Percentiles rank a stretch among this genome's conserved stretches.
phyloP scores from a whole-genome alignment of 768 basidiomycete species.

The Omphalotus guepiniiformis region DNA sequence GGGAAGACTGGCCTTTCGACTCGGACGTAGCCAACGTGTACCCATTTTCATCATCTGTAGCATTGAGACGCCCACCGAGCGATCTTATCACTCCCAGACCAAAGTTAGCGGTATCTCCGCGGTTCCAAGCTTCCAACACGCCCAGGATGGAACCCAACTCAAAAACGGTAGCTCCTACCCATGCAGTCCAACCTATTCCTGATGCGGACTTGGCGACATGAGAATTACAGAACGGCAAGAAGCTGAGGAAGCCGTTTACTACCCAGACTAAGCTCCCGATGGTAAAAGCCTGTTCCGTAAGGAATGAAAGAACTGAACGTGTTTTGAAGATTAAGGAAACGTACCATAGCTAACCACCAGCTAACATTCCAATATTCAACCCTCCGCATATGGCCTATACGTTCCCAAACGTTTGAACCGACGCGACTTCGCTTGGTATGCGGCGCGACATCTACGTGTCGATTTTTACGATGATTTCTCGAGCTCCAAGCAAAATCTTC shows the following conservation, averaged over 20 bases:
- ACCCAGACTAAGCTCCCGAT: slow-evolving; percentile 48
- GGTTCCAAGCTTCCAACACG: slow-evolving; percentile 52
- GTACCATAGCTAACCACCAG: slow-evolving; percentile 39
- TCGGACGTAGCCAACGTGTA: slow-evolving; percentile 19
- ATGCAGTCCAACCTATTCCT: slow-evolving; percentile 43
- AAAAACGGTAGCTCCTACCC: slow-evolving; percentile 58
- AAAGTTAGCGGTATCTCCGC: slow-evolving; percentile 35
- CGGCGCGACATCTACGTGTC: slow-evolving; percentile 25
- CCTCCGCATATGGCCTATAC: slow-evolving; percentile 25
- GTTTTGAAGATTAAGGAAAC: too few relatives aligned
- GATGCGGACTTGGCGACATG: slow-evolving; percentile 26
- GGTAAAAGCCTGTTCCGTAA: slow-evolving; percentile 39
- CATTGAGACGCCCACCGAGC: slow-evolving; percentile 8
- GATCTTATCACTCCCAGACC: slow-evolving; percentile 27
- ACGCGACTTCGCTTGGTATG: slow-evolving; percentile 14
- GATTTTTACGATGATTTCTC: slow-evolving; percentile 33
- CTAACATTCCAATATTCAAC: slow-evolving; percentile 42
- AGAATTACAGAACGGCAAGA: slow-evolving; percentile 40
- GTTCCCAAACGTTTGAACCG: slow-evolving; percentile 13
- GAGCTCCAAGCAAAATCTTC: slow-evolving; percentile 33
- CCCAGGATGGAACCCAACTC: slow-evolving; percentile 50
- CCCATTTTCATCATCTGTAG: background rate
- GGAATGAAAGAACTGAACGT: too few relatives aligned
- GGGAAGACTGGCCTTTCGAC: slow-evolving; percentile 11
- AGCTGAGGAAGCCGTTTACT: slow-evolving; percentile 51